These are phyloP conservation scores for Syzygium syzygioides DNA, from an alignment of 441 rosid genomes.

Conservation along the genomic window DNA sequence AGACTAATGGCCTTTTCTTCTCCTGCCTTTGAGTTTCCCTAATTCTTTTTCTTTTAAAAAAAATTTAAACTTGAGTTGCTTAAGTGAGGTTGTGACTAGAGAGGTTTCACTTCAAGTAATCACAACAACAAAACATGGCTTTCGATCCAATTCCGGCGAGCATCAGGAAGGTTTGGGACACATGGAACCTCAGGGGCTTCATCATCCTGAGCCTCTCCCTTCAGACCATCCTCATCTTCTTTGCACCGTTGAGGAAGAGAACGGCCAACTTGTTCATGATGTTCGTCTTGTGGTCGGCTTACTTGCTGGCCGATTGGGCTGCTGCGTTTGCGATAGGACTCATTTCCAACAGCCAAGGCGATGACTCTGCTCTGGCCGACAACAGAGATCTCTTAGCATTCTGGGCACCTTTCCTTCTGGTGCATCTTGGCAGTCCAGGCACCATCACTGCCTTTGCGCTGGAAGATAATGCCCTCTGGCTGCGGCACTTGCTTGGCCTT, in stretches of 20 bases:
- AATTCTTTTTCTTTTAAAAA: not conserved
- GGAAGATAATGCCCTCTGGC: constrained; percentile 59
- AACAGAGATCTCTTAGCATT: constrained; percentile 4
- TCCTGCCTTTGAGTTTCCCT: not conserved
- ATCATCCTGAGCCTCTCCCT: constrained; percentile 39
- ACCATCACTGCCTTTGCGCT: constrained; percentile 55
- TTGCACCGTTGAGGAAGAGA: constrained; percentile 35
- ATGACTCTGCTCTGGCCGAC: not conserved
- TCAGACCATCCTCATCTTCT: constrained; percentile 30
- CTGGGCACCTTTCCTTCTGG: constrained; percentile 19
- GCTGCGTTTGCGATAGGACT: constrained; percentile 41
- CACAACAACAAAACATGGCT: not conserved
- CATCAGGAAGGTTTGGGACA: constrained; percentile 18
- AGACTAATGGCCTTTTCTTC: not conserved
- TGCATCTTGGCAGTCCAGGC: constrained; percentile 58
- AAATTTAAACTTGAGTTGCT: not conserved
- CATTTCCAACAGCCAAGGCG: constrained; percentile 23
- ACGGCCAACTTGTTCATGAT: constrained; percentile 11
- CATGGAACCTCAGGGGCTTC: constrained; percentile 35
- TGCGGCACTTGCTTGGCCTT: constrained; percentile 41
- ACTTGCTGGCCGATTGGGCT: constrained; percentile 43
- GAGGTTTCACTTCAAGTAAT: not conserved
- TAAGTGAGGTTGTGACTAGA: not conserved
- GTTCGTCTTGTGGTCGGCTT: constrained; percentile 34
- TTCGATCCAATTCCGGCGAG: not conserved